Conservation (phyloP, 371 early-diverging fungal genomes). For the Actinomucor elegans region DNA sequence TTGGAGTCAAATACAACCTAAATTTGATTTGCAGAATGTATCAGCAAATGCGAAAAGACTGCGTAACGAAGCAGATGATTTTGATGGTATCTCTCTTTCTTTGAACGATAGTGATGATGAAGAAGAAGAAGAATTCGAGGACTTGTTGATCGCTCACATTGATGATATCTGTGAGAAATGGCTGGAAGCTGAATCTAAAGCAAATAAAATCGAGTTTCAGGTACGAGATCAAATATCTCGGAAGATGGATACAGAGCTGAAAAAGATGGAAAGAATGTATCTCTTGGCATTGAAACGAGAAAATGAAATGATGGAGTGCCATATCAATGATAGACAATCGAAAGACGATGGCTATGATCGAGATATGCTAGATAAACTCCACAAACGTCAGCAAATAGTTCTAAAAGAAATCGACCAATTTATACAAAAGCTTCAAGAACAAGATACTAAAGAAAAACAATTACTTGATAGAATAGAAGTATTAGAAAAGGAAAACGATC, state of each 20-base stretch:
- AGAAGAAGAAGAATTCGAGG: constrained; percentile 42
- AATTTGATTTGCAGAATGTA: constrained; percentile 31
- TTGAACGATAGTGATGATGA: constrained; percentile 38
- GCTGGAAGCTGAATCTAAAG: constrained; percentile 55
- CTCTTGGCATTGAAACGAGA: constrained; percentile 34
- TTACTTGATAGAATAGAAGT: constrained; percentile 19
- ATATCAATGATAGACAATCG: constrained; percentile 50
- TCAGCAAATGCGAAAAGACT: background rate
- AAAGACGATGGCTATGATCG: too few relatives aligned
- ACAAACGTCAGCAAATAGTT: background rate
- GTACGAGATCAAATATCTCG: constrained; percentile 50
- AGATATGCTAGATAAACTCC: background rate
- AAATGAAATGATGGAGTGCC: constrained; percentile 20
- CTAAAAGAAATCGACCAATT: constrained; percentile 2
- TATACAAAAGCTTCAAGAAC: background rate
- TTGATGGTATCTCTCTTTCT: too few relatives aligned
- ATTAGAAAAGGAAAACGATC: constrained; percentile 30
- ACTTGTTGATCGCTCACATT: constrained; percentile 35
- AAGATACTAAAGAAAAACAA: background rate
- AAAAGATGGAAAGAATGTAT: constrained; percentile 41
- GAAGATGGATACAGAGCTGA: constrained; percentile 44
- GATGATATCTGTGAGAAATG: constrained; percentile 57
- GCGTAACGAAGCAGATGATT: constrained; percentile 24
- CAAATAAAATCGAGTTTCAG: constrained; percentile 51
- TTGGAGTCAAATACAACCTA: constrained; percentile 37